Percentiles rank a stretch among this genome's conserved stretches.
Conservation (phyloP, 2,329 filamentous ascomycete species). For the Mariannaea elegans region DNA sequence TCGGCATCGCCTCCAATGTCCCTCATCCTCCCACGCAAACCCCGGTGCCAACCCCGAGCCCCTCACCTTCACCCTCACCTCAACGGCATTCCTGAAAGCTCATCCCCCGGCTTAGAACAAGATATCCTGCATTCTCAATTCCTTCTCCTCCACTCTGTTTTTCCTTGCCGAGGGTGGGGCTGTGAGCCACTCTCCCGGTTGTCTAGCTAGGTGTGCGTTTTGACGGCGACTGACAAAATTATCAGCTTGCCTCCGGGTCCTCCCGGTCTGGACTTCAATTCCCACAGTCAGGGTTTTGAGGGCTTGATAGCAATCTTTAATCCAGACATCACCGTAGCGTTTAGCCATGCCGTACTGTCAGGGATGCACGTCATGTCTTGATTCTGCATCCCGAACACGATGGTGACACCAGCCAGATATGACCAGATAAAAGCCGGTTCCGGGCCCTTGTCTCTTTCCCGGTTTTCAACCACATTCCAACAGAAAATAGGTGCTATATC, state of each 20-base stretch:
- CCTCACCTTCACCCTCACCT: slow-evolving; percentile 1
- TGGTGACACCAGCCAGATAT: slow-evolving; percentile 14
- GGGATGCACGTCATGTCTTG: slow-evolving; percentile 20
- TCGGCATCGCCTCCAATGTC: slow-evolving; percentile 2
- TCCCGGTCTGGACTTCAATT: slow-evolving; percentile 29
- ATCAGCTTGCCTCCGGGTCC: slow-evolving; percentile 36
- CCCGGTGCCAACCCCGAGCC: slow-evolving; percentile 6
- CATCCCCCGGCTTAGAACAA: slow-evolving; percentile 21
- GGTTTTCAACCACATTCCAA: slow-evolving; percentile 17
- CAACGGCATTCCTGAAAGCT: slow-evolving; percentile 13
- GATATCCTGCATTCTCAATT: slow-evolving; percentile 25
- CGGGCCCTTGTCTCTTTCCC: slow-evolving; percentile 19
- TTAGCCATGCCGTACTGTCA: slow-evolving; percentile 9
- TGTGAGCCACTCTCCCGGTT: slow-evolving; percentile 17
- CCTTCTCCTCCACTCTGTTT: slow-evolving; percentile 26
- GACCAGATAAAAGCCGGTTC: slow-evolving; percentile 29
- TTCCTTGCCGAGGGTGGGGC: slow-evolving; percentile 34
- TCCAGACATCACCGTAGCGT: not conserved
- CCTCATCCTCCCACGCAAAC: slow-evolving; percentile 11
- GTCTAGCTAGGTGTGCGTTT: slow-evolving; percentile 19
- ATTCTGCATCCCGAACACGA: slow-evolving; percentile 31
- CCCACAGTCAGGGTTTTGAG: slow-evolving; percentile 26
- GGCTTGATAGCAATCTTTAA: not conserved
- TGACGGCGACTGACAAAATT: slow-evolving; percentile 6
- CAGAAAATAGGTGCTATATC: slow-evolving; percentile 4